These are phyloP conservation scores for Crithidia acanthocephali DNA, from an alignment of 208 protist species.

Conservation along the genomic window DNA sequence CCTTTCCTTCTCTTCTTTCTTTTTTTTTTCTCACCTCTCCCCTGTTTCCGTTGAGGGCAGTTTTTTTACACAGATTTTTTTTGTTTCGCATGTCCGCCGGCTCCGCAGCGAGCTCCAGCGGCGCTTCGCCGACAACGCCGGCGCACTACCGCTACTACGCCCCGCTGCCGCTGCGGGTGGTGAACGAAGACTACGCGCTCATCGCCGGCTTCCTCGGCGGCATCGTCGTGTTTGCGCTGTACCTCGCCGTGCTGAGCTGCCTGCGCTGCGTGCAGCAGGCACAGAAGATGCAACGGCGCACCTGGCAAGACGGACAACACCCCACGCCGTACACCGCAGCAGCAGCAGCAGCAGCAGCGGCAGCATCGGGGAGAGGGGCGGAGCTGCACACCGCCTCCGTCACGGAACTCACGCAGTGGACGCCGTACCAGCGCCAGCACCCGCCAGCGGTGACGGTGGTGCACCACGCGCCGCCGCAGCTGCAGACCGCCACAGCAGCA, in stretches of 20 bases:
- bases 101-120: not conserved
- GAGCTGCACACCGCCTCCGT: too few species aligned
- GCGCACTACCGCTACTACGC: not conserved
- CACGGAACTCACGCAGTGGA: too few species aligned
- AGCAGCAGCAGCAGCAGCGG: constrained; percentile 2
- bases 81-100: too few species aligned
- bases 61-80: too few species aligned
- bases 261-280: constrained; percentile 5
- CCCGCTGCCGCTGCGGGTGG: constrained; percentile 19
- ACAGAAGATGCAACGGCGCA: not conserved
- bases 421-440: too few species aligned
- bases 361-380: too few species aligned
- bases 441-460: too few species aligned
- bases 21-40: too few species aligned
- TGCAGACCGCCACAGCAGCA: too few species aligned
- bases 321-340: not conserved
- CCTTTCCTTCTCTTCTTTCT: too few species aligned
- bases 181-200: constrained; percentile 48
- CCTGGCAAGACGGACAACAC: not conserved
- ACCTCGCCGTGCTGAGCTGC: constrained; percentile 27
- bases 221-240: constrained; percentile 21
- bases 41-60: too few species aligned
- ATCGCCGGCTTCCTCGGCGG: constrained; percentile 34
- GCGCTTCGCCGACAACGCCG: not conserved
- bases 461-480: too few species aligned